Base-by-base conservation (phyloP, 352 stramenopile genomes). In the Globisporangium echinulatum region DNA sequence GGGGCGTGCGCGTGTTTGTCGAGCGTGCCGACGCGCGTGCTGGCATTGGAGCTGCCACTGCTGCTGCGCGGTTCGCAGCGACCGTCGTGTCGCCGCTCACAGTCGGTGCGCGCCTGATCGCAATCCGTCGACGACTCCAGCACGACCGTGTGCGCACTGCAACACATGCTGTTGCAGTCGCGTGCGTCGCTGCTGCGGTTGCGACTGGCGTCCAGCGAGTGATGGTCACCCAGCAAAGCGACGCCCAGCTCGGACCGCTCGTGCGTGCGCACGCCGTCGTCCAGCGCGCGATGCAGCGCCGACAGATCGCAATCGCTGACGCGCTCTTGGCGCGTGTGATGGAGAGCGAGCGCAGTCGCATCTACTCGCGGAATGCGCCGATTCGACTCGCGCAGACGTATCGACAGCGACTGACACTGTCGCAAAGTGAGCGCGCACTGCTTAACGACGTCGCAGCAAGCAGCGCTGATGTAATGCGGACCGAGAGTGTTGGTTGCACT, bases 101-200 rank as follows among this genome's bases (percentile, higher is more conserved):
- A 25, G 87, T 89, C 73, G 77, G 77, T 7, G 87, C 79, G 40
- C 59, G 74, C 0, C 62, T 89, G 0, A 71, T 89, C 42, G 85
- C 77, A 2, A 87, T 89, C 61, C 77, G 75, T 11, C 77, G 72
- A 1, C 68, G 77, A 0, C 56, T 89, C 4, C 77, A 87, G 51
- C 76, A 76, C 39, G 84, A 84, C 25, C 72, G 79, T 7, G 63
- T 69, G 7, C 52, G 60, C 13, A 69, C 80, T 7, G 67, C 80
- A 49, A 72, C 70, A 2, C 66, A 43, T 49, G 52, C 64, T 1
- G 67, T 72, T 0, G 64, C 70, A 0, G 54, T 48, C 10, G 19
- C 25, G 5, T 79, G 87, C 33, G 70, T 79, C 8, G 49, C 52
- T 0, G 69, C 82, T 9, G 67, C 72, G 11, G 63, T 85, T 11